A percentile compares a stretch with the other conserved stretches of the same genome.
phyloP scores from a whole-genome alignment of 2,329 filamentous ascomycete genomes.

The Trichoderma koningiopsis region DNA sequence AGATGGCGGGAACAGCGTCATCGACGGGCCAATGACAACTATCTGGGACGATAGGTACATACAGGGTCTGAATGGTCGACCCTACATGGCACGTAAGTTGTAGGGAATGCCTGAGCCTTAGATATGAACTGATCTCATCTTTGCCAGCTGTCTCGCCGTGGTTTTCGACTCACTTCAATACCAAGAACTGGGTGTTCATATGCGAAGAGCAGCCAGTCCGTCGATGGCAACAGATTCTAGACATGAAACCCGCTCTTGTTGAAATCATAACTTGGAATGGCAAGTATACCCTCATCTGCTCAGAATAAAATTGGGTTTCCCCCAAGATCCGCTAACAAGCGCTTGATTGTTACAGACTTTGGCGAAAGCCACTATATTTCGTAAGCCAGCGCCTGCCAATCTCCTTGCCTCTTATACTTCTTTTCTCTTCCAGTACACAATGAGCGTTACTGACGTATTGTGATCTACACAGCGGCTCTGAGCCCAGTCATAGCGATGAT shows the following conservation, averaged over 20 bases:
- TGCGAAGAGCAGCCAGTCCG: conserved; percentile 31
- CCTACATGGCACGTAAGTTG: conserved; percentile 32
- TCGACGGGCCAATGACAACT: conserved; percentile 31
- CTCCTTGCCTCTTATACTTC: not conserved
- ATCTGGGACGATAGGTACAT: conserved; percentile 30
- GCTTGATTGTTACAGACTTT: conserved; percentile 25
- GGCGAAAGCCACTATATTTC: conserved; percentile 33
- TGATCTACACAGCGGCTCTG: conserved; percentile 25
- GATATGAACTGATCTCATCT: not conserved
- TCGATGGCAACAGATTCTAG: conserved; percentile 32
- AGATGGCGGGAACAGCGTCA: conserved; percentile 30
- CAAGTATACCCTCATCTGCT: not conserved
- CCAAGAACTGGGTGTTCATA: conserved; percentile 33
- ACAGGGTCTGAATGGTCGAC: conserved; percentile 25
- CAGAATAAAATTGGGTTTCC: too few species aligned
- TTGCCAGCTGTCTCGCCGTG: conserved; percentile 30
- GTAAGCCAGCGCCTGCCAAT: conserved; percentile 20
- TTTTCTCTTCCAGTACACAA: not conserved
- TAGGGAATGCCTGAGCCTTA: not conserved
- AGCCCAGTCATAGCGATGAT: conserved; percentile 42
- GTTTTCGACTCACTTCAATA: conserved; percentile 33
- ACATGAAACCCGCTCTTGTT: conserved; percentile 31
- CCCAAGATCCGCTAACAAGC: not conserved
- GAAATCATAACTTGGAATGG: conserved; percentile 32
- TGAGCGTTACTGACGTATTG: not conserved